Conservation (phyloP, 495 filamentous ascomycete species). For the Hypoxylon crocopeplum region DNA sequence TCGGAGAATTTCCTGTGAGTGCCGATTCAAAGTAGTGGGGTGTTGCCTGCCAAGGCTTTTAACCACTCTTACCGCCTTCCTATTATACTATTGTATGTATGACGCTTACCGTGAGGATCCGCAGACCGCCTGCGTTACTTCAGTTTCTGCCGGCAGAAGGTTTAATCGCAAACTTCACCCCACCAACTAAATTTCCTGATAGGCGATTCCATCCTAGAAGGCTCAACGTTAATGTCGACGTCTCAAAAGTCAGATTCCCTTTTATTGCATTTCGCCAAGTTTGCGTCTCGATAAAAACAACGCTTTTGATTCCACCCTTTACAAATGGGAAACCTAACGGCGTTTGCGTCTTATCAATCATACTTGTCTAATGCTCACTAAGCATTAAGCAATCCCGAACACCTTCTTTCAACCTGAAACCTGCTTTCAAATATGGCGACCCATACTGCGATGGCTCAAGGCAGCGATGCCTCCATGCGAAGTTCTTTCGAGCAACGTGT, state of each 20-base stretch:
- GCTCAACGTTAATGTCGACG: no score
- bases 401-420: neutral
- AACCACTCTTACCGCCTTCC: neutral
- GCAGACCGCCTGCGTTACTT: neutral
- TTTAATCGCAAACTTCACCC: neutral
- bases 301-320: no score
- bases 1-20: slow-evolving; percentile 29
- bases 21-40: neutral
- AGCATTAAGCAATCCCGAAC: neutral
- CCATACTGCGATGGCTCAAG: slow-evolving; percentile 44
- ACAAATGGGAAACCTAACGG: neutral
- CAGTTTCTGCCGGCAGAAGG: slow-evolving; percentile 27
- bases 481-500: slow-evolving; percentile 37
- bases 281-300: no score
- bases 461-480: slow-evolving; percentile 40
- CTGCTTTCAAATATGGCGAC: slow-evolving; percentile 39
- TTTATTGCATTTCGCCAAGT: no score
- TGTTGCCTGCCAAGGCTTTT: no score
- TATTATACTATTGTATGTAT: no score
- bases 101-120: no score
- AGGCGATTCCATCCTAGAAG: no score
- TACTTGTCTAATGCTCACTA: neutral
- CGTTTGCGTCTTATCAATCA: no score
- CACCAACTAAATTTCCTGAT: neutral
- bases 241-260: no score